Evolutionary conservation across 768 basidiomycete species (phyloP).

Genomic region (Pleurotus citrinopileatus): DNA sequence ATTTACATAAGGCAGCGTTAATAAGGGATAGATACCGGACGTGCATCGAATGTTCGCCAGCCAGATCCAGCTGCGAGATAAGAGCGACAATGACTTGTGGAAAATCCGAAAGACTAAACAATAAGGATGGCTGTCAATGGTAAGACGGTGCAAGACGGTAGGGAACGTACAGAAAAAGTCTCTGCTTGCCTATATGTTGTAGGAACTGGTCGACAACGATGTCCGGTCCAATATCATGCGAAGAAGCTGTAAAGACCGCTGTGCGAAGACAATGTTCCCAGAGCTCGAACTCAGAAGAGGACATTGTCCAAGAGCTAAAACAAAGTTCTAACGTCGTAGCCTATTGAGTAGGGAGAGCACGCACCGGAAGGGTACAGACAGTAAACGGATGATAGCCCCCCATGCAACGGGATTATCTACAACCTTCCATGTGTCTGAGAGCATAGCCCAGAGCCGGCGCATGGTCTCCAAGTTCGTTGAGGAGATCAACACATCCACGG

Average conservation of each 20-base stretch:
- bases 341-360: constrained; percentile 4
- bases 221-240: constrained; percentile 14
- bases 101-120: constrained; percentile 20
- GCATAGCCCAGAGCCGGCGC: constrained; percentile 46
- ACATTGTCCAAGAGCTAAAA: constrained; percentile 45
- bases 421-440: constrained; percentile 32
- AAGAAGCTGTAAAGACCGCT: constrained; percentile 24
- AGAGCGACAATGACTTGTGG: constrained; percentile 22
- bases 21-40: constrained; percentile 24
- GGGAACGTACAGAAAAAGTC: neutral
- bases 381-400: constrained; percentile 40
- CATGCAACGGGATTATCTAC: constrained; percentile 26
- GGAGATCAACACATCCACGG: constrained; percentile 32
- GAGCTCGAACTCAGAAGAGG: constrained; percentile 32
- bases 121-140: neutral
- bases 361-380: constrained; percentile 49
- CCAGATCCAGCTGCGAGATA: constrained; percentile 20
- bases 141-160: constrained; percentile 1
- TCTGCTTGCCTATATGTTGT: constrained; percentile 20
- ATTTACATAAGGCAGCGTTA: constrained; percentile 25
- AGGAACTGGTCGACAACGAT: constrained; percentile 27
- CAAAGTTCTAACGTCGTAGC: constrained; percentile 3
- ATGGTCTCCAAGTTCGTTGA: constrained; percentile 29
- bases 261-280: constrained; percentile 39
- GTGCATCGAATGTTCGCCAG: constrained; percentile 16